Base-by-base conservation (phyloP, 768 basidiomycete species). In the Cubamyces sp. region DNA sequence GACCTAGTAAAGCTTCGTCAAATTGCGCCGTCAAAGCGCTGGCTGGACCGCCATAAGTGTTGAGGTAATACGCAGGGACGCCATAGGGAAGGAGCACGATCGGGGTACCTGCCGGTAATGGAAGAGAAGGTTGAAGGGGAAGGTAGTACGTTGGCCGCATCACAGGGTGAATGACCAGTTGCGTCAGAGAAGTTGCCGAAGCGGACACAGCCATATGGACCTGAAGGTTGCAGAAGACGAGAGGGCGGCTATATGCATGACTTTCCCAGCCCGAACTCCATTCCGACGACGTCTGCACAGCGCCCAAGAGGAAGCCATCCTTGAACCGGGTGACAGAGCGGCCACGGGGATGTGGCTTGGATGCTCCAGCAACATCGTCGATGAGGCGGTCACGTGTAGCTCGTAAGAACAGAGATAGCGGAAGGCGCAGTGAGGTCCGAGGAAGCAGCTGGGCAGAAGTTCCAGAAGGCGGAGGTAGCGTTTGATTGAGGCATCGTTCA, bases 241-340 rank as follows among this genome's bases (percentile, higher is more conserved):
- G 76, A 16, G 88, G 82, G 56, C 84, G 81, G 45, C 78, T 76
- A 26, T 75, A 77, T 5, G 81, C 74, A 58, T 80, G 78, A 65
- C 82, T 79, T 40, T 88, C 80, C 88, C 88, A 90, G 16, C 82
- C 82, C n/a, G 76, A 69, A 23, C 82, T 81, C 90, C 90, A 90
- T 69, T 87, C 85, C 25, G 80, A 82, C 2, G 77, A 73, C 14
- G 75, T 63, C 45, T 76, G 72, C 3, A 71, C 67, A 28, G 81
- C 76, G 53, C 79, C 76, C 11, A 91, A 78, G n/a, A 92, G 69
- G 65, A 92, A 85, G 0, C 90, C 90, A 52, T 80, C 79, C 68
- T 80, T 82, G 43, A 88, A 75, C 25, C 88, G 79, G 45, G 78
- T 79, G 39, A 79, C 78, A 11, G 72, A 77, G 47, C 78, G 74